Evolutionary conservation across 805 yeast species (phyloP).

Genomic region (Zygotorulaspora chibaensis): DNA sequence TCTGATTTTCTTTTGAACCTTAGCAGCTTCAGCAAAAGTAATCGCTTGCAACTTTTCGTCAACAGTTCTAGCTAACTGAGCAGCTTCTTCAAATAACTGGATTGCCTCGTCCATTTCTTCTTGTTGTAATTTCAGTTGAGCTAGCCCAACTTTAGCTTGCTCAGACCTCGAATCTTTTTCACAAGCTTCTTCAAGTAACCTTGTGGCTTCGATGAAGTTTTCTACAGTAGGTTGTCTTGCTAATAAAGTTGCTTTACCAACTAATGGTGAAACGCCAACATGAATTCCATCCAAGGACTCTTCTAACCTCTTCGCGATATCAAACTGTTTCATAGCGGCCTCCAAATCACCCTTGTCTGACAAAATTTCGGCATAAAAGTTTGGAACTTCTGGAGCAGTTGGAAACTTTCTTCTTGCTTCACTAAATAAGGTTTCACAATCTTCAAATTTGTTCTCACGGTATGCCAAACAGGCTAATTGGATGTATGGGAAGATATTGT

Average conservation of each 20-base stretch:
- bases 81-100: conserved; percentile 73
- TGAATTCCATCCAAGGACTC: conserved; percentile 60
- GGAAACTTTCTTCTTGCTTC: conserved; percentile 74
- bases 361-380: conserved; percentile 91
- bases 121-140: conserved; percentile 82
- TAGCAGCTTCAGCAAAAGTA: conserved; percentile 88
- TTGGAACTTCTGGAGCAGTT: conserved; percentile 85
- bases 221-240: conserved; percentile 47
- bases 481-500: conserved; percentile 78
- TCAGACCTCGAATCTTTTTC: conserved; percentile 85
- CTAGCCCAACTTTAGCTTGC: conserved; percentile 83
- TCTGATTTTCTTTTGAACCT: conserved; percentile 76
- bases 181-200: conserved; percentile 67
- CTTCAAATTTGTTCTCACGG: conserved; percentile 54
- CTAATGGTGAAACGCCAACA: conserved; percentile 83
- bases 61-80: conserved; percentile 73
- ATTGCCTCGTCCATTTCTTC: conserved; percentile 82
- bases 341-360: conserved; percentile 71
- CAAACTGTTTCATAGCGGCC: conserved; percentile 79
- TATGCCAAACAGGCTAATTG: conserved; percentile 91
- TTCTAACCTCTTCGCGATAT: conserved; percentile 80
- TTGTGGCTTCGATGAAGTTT: conserved; percentile 53
- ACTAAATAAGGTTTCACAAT: conserved; percentile 61
- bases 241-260: conserved; percentile 79
- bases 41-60: conserved; percentile 89